Evolutionary conservation across 2,329 filamentous ascomycete species (phyloP).

Genomic region (Paramyrothecium roridum): DNA sequence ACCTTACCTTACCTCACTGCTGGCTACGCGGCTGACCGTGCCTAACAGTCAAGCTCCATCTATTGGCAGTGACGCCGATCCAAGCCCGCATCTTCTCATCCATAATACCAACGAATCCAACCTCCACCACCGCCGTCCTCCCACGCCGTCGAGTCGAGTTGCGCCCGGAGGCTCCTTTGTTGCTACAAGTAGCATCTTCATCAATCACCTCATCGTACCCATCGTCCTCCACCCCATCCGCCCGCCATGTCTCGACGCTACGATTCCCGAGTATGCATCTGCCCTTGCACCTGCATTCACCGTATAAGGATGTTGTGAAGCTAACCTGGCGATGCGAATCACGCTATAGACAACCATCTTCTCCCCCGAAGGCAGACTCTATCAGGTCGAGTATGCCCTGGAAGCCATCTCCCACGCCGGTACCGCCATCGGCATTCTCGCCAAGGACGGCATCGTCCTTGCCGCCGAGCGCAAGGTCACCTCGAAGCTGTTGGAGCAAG

Average conservation of each 20-base stretch:
- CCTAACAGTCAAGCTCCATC: background rate
- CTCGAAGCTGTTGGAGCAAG: conserved; percentile 97
- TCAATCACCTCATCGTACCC: conserved; percentile 1
- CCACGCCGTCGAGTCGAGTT: conserved; percentile 1
- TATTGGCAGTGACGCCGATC: conserved; percentile 5
- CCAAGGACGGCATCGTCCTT: conserved; percentile 96
- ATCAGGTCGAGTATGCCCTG: conserved; percentile 98
- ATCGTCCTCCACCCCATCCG: conserved; percentile 2
- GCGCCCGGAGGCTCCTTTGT: background rate
- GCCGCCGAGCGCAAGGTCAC: conserved; percentile 98
- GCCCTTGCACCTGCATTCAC: background rate
- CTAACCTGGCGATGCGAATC: conserved; percentile 11
- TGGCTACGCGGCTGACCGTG: background rate
- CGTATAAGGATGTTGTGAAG: conserved; percentile 7
- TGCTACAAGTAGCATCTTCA: background rate
- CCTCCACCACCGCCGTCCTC: conserved; percentile 5
- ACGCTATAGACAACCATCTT: conserved; percentile 91
- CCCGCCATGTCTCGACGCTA: conserved; percentile 88
- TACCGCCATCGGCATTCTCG: conserved; percentile 93
- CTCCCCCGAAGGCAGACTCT: conserved; percentile 96
- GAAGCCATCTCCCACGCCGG: conserved; percentile 98
- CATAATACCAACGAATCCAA: conserved; percentile 12
- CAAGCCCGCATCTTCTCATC: conserved; percentile 13
- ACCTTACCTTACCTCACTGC: background rate
- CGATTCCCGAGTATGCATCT: conserved; percentile 75